Base-by-base conservation (phyloP, 2,329 filamentous ascomycete species). In the Laburnicola sp. region DNA sequence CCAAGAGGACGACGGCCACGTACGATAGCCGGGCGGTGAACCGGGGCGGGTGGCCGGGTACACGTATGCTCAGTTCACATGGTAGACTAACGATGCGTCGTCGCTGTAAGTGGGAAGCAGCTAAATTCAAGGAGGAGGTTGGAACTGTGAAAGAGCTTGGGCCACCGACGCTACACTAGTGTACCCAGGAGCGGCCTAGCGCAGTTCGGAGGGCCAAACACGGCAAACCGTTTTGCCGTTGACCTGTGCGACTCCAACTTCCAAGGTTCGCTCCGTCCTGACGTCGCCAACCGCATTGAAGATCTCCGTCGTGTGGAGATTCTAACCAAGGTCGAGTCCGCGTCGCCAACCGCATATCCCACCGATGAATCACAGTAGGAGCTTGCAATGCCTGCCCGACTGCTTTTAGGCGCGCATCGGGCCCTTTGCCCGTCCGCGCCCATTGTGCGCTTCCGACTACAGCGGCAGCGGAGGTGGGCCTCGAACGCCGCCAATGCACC, bases 401-500 rank as follows among this genome's bases (percentile, higher is more conserved):
- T 70, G 40, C 50, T 48, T 26, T 48, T 63, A 34, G 50, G 54
- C 59, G 53, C 52, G 47, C 50, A 58, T 21, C 57, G 62, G 49
- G 45, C 50, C 42, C 38, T 63, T 16, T 39, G 47, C 46, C 55
- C 58, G 23, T 42, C 52, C 44, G 41, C 26, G 22, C 32, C 52
- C 34, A 44, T 54, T 38, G 43, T 57, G 16, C 53, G 50, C 21
- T 56, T 61, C 27, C 61, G 53, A 44, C 27, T 60, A 28, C 58
- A 44, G 43, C 32, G 60, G 8, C 59, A 50, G 26, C 66, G 58
- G 52, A 64, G 65, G 53, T 70, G 60, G 51, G 68, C 66, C 23
- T 71, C 71, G 40, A 71, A 56, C 56, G 64, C 69, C 34, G 53
- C 65, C 56, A 53, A 57, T 40, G 53, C 62, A 9, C 84, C 85